Evolutionary conservation across 306 rosid genomes (phyloP).

Genomic region (Benincasa hispida): DNA sequence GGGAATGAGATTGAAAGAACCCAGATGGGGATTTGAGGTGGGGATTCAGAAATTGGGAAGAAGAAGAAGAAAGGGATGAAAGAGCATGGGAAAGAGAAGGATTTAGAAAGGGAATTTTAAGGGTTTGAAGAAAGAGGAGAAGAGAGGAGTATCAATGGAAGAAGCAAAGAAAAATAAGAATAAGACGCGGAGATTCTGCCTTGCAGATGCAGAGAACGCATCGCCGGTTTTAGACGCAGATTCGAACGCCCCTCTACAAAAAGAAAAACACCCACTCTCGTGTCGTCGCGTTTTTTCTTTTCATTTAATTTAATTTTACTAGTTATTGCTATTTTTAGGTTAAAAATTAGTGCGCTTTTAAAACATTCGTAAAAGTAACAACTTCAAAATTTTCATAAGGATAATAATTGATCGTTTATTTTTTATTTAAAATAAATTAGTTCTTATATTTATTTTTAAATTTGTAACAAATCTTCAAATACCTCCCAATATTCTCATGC

Average conservation of each 20-base stretch:
- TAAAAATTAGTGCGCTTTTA: too few relatives aligned
- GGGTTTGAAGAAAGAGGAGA: too few relatives aligned
- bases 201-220: constrained; percentile 9
- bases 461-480: too few relatives aligned
- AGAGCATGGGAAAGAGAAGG: background rate
- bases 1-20: constrained; percentile 4
- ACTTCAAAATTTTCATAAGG: too few relatives aligned
- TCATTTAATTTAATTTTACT: background rate
- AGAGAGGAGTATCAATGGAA: background rate
- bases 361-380: too few relatives aligned
- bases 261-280: constrained; percentile 23
- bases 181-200: constrained; percentile 39
- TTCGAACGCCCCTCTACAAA: background rate
- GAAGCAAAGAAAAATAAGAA: constrained; percentile 6
- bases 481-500: too few relatives aligned
- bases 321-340: too few relatives aligned
- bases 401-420: too few relatives aligned
- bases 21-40: background rate
- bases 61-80: background rate
- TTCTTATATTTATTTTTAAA: too few relatives aligned
- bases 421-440: too few relatives aligned
- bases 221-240: constrained; percentile 19
- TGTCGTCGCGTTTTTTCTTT: constrained; percentile 35
- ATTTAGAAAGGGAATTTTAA: background rate
- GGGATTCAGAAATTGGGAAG: background rate